Base-by-base conservation (phyloP, 1,284 basidiomycete species). In the Tilletia indica region DNA sequence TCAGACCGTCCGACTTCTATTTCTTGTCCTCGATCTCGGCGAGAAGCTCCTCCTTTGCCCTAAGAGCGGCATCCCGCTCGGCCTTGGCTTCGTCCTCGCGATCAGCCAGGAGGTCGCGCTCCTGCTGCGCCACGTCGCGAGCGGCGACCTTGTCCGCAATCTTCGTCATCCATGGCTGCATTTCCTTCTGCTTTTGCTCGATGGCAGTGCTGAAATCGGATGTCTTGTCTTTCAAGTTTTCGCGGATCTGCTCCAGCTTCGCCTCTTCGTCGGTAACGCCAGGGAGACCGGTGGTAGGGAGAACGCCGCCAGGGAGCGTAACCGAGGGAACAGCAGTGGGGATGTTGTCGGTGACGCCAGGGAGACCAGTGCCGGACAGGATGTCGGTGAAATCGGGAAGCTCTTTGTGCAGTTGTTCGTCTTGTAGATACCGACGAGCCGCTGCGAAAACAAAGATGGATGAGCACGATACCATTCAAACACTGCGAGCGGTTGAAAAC, bases 141-240 rank as follows among this genome's bases (percentile, higher is more conserved):
- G 90, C 90, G 0, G 92, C 90, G 78, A 93, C 89, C 85, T 93
- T 93, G 51, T 89, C 87, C 80, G 92, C 92, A 85, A 98, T 92
- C 86, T 97, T 92, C 49, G 90, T 89, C 2, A 90, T 91, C 96
- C 96, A 98, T 0, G 96, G 97, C 80, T 94, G 91, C 6, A 98
- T 89, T 78, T 98, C n/a, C n/a, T 91, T 91, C 86, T 99, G 97
- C 84, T 96, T 93, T 38, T 86, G 88, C 83, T 98, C 93, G 76
- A 99, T 97, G 85, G 97, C 90, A 70, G 92, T 90, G 71, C 95
- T 91, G 87, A 96, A 97, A 14, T 90, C 90, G 79, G 95, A 93
- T 0, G 96, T 98, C 86, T 97, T 98, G 85, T 93, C 94, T 12
- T 94, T 96, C 76, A 99, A 86, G 73, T 92, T 90, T 78, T 98